Conservation (phyloP, 1,139 yeast genomes). For the Hyphopichia fennica region DNA sequence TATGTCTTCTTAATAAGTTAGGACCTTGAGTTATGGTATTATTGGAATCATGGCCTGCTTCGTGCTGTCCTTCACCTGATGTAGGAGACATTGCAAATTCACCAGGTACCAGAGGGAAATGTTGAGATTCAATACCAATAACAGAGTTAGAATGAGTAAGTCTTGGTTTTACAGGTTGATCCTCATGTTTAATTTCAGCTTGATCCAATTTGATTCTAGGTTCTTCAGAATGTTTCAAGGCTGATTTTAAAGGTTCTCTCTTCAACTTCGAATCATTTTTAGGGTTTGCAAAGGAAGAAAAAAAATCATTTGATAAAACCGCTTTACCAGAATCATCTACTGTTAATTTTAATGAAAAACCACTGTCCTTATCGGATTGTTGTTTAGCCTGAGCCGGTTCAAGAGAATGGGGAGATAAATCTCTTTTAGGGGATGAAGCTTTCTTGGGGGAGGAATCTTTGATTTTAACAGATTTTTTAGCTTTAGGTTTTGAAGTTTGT, state of each 20-base stretch:
- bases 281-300: no score
- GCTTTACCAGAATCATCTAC: slow-evolving; percentile 51
- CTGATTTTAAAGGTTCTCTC: no score
- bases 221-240: neutral
- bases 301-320: slow-evolving; percentile 30
- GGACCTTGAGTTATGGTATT: slow-evolving; percentile 6
- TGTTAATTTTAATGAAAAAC: slow-evolving; percentile 36
- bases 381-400: neutral
- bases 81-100: no score
- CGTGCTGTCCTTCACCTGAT: no score
- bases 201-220: slow-evolving; percentile 2
- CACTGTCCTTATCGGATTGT: slow-evolving; percentile 11
- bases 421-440: neutral
- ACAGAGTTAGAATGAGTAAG: slow-evolving; percentile 30
- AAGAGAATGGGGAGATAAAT: neutral
- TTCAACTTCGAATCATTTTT: no score
- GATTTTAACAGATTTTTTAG: neutral
- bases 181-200: no score
- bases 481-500: neutral
- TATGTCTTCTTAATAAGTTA: slow-evolving; percentile 26
- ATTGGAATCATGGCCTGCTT: no score
- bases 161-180: slow-evolving; percentile 15
- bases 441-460: neutral
- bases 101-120: no score
- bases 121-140: slow-evolving; percentile 29